Evolutionary conservation across 495 filamentous ascomycete genomes (phyloP).

Genomic region (Penicillium parvum): DNA sequence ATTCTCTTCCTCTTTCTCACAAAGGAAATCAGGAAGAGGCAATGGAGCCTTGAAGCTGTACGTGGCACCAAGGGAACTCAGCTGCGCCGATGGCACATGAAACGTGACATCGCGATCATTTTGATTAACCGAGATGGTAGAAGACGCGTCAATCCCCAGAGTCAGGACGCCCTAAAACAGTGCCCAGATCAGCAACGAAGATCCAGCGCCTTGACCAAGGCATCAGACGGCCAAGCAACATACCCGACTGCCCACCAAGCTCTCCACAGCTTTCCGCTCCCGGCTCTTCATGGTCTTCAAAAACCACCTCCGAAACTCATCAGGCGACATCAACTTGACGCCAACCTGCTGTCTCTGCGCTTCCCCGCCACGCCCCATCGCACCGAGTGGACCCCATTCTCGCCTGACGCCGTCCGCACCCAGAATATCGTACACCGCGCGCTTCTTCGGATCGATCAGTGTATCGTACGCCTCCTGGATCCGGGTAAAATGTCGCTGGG

Average conservation of each 20-base stretch:
- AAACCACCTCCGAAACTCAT: conserved; percentile 50
- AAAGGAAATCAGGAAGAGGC: conserved; percentile 20
- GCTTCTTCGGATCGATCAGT: conserved; percentile 50
- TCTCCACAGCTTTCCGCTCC: conserved; percentile 38
- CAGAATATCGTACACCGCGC: conserved; percentile 51
- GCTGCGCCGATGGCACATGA: conserved; percentile 22
- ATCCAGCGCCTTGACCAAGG: background rate
- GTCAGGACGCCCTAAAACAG: conserved; percentile 29
- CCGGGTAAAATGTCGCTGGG: conserved; percentile 44
- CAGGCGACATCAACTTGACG: conserved; percentile 38
- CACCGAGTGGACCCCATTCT: conserved; percentile 36
- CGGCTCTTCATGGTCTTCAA: conserved; percentile 43
- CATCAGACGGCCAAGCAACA: conserved; percentile 14
- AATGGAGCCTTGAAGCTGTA: conserved; percentile 37
- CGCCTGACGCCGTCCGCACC: conserved; percentile 43
- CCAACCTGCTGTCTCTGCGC: conserved; percentile 34
- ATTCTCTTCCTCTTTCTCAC: conserved; percentile 15
- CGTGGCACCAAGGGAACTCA: conserved; percentile 24
- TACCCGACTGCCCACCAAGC: conserved; percentile 42
- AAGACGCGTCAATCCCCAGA: conserved; percentile 39
- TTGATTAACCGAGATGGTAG: conserved; percentile 31
- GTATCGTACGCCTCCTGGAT: conserved; percentile 53
- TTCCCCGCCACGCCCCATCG: conserved; percentile 32
- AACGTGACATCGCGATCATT: conserved; percentile 29
- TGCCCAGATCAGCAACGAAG: conserved; percentile 2